Conservation (phyloP, 2,329 filamentous ascomycete species). For the Aspergillus luchuensis region DNA sequence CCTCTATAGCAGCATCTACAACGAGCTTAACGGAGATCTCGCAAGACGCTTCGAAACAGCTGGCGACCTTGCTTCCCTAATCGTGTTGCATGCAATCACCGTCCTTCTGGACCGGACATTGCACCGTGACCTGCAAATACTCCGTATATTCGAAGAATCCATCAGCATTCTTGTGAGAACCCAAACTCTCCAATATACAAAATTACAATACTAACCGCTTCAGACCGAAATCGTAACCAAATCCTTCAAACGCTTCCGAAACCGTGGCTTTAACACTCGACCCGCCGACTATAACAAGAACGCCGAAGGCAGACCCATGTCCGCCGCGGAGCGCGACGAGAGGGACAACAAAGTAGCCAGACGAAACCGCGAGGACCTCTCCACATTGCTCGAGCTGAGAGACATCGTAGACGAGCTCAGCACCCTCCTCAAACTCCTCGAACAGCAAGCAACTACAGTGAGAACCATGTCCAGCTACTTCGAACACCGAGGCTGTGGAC, state of each 20-base stretch:
- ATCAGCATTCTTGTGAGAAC: slow-evolving; percentile 61
- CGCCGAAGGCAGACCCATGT: slow-evolving; percentile 34
- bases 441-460: slow-evolving; percentile 58
- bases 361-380: slow-evolving; percentile 65
- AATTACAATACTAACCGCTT: neutral
- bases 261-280: slow-evolving; percentile 56
- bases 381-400: slow-evolving; percentile 62
- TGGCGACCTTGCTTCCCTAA: slow-evolving; percentile 63
- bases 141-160: slow-evolving; percentile 67
- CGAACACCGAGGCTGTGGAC: slow-evolving; percentile 44
- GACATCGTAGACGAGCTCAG: slow-evolving; percentile 66
- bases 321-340: slow-evolving; percentile 41
- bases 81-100: slow-evolving; percentile 63
- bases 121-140: slow-evolving; percentile 64
- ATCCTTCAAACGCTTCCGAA: slow-evolving; percentile 64
- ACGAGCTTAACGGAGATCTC: slow-evolving; percentile 66
- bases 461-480: slow-evolving; percentile 41
- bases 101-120: slow-evolving; percentile 62
- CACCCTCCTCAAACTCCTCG: slow-evolving; percentile 59
- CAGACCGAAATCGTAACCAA: slow-evolving; percentile 65
- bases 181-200: neutral
- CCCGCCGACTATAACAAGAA: slow-evolving; percentile 35
- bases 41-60: slow-evolving; percentile 64
- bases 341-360: slow-evolving; percentile 53
- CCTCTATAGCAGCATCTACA: slow-evolving; percentile 64